phyloP scores from a whole-genome alignment of 1,284 basidiomycete species.

The Tetrapyrgos nigripes region DNA sequence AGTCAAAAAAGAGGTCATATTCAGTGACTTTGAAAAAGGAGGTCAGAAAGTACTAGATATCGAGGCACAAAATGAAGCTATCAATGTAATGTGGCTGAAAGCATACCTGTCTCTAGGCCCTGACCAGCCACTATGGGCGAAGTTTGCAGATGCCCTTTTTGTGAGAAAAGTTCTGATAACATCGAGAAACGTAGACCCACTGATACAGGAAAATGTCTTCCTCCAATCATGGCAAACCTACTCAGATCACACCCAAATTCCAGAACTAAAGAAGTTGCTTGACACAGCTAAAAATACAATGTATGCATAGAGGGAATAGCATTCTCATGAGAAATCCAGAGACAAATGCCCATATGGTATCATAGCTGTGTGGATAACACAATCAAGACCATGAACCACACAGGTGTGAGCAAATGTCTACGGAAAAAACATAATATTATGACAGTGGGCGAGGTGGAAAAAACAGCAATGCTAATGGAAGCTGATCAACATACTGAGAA shows the following conservation, averaged over 20 bases:
- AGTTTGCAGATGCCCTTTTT: slow-evolving; percentile 11
- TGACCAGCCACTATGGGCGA: slow-evolving; percentile 19
- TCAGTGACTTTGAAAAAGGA: slow-evolving; percentile 4
- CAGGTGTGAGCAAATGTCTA: slow-evolving; percentile 17
- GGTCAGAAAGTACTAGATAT: slow-evolving; percentile 20
- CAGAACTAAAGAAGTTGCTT: not conserved
- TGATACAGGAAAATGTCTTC: not conserved
- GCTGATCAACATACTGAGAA: not conserved
- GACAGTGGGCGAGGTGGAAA: slow-evolving; percentile 18
- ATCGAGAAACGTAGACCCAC: not conserved
- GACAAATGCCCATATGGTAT: slow-evolving; percentile 16
- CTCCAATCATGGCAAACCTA: slow-evolving; percentile 8
- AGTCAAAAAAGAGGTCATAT: slow-evolving; percentile 16
- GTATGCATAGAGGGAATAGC: slow-evolving; percentile 10
- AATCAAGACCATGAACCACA: not conserved
- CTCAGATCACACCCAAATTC: not conserved
- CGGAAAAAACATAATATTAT: slow-evolving; percentile 20
- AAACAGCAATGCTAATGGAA: slow-evolving; percentile 6
- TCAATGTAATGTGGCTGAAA: slow-evolving; percentile 19
- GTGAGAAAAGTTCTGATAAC: not conserved
- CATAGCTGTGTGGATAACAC: slow-evolving; percentile 6
- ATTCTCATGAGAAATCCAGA: slow-evolving; percentile 6
- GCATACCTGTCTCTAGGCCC: slow-evolving; percentile 7
- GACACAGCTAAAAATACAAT: slow-evolving; percentile 12
- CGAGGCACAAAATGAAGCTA: slow-evolving; percentile 18